These are phyloP conservation scores for Suillus lakei DNA, from an alignment of 768 basidiomycete genomes.

Conservation along the genomic window DNA sequence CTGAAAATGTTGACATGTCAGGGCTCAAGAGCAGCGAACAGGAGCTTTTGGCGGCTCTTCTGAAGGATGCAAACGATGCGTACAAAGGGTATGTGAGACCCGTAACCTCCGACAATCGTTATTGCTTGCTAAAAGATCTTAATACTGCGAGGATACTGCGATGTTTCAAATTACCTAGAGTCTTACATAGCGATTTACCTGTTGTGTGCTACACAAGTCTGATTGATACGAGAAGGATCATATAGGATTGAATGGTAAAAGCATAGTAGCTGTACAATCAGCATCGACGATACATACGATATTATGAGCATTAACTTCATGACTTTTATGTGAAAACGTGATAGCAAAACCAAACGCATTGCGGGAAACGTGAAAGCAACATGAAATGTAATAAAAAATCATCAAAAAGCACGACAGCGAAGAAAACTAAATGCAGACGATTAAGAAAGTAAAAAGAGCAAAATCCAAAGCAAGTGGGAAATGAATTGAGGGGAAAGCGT, in stretches of 20 bases:
- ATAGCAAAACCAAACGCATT: neutral
- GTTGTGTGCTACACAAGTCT: neutral
- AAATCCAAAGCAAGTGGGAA: neutral
- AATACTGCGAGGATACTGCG: neutral
- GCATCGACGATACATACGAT: neutral
- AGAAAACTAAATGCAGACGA: slow-evolving; percentile 10
- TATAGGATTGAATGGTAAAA: neutral
- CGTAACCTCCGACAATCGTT: neutral
- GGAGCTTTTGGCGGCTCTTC: slow-evolving; percentile 11
- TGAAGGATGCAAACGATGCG: slow-evolving; percentile 24
- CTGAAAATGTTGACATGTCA: slow-evolving; percentile 13
- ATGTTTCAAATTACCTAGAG: neutral
- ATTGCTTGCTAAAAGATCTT: neutral
- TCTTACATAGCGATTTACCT: neutral
- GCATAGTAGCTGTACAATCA: neutral
- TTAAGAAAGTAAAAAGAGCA: slow-evolving; percentile 8
- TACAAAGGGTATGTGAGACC: slow-evolving; percentile 17
- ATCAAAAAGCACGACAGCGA: neutral
- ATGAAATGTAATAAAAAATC: neutral
- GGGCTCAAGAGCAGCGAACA: slow-evolving; percentile 15
- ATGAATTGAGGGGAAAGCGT: neutral
- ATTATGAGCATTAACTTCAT: neutral
- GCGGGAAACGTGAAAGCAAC: neutral
- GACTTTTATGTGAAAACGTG: neutral
- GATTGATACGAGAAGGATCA: neutral